Percentiles rank a stretch among this genome's conserved stretches.
phyloP scores from a whole-genome alignment of 495 filamentous ascomycete species.

The Penicillium ucsense region DNA sequence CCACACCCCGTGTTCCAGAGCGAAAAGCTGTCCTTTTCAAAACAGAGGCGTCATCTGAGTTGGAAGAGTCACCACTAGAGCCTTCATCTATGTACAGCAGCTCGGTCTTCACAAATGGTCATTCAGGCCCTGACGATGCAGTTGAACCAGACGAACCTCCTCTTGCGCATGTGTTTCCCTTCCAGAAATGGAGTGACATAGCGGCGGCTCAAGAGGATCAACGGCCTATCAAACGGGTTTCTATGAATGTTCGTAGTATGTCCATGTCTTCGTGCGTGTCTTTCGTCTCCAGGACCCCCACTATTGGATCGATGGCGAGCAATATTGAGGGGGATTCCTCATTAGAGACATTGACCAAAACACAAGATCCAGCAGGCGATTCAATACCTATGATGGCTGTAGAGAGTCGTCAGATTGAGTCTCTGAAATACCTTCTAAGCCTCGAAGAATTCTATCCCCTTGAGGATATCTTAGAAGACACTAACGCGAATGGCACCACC shows the following conservation, averaged over 20 bases:
- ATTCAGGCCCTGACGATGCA: conserved; percentile 15
- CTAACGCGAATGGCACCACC: conserved; percentile 80
- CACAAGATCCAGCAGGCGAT: conserved; percentile 70
- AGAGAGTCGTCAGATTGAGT: conserved; percentile 59
- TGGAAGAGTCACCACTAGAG: conserved; percentile 17
- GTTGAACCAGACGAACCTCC: conserved; percentile 47
- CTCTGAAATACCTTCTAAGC: conserved; percentile 67
- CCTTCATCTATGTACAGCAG: conserved; percentile 17
- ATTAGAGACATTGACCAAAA: conserved; percentile 69
- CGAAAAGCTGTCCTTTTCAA: conserved; percentile 31
- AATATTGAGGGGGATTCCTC: conserved; percentile 78
- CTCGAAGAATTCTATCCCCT: conserved; percentile 63
- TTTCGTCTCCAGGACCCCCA: conserved; percentile 63
- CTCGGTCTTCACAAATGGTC: conserved; percentile 13
- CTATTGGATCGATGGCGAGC: conserved; percentile 60
- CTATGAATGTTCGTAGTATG: conserved; percentile 78
- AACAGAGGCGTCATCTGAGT: conserved; percentile 30
- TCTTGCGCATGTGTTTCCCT: conserved; percentile 82
- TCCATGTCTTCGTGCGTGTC: conserved; percentile 79
- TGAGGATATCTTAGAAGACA: conserved; percentile 64
- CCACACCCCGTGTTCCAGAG: conserved; percentile 26
- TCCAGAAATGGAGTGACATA: conserved; percentile 47
- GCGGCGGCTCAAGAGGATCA: conserved; percentile 39
- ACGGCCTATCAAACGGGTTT: conserved; percentile 59
- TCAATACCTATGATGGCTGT: conserved; percentile 96